Evolutionary conservation across 2,329 filamentous ascomycete genomes (phyloP), one percentile per base, ranked within the genome.

Genomic region (Alternaria ethzedia): DNA sequence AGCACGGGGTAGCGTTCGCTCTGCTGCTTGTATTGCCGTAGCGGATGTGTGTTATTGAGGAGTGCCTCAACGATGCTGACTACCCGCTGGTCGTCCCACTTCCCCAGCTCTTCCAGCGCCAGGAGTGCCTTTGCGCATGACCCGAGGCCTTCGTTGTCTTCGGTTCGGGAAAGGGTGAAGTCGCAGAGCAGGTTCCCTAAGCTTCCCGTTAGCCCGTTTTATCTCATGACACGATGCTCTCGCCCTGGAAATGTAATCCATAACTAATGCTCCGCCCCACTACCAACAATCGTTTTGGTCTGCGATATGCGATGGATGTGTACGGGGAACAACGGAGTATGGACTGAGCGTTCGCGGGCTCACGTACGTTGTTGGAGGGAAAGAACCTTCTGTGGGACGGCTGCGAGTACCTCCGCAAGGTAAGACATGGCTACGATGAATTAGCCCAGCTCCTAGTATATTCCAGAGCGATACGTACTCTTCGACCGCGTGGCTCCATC

Each of bases 121-220:
- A 86, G 80, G 67, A 91, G 77, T 3, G 85, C 88, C 56, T 85
- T 83, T 23, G 89, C 83, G 47, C 87, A 87, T 49, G 87, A 86
- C 59, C 86, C 88, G 82, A 85, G 75, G 51, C 82, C 82, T 69
- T 83, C 83, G 49, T 71, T 74, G 71, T 85, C 83, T 72, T 89
- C 85, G 65, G 90, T 86, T 23, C 89, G 85, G 68, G 89, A 88
- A 61, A 89, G 85, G 44, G 90, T 84, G 77, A 91, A 91, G 57
- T 88, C 86, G 68, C 85, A 87, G 47, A 91, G 80, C 17, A 91
- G 75, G 57, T 81, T 80, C 66, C 88, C 75, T 88, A 79, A 11
- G n/a, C 15, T 58, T 10, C 41, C 41, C 6, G 47, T 63, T 50
- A 65, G 59, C 32, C 20, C 10, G 6, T 17, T 12, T 2, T 45